A percentile compares a stretch with the other conserved stretches of the same genome.
These are phyloP conservation scores for Casuarina cunninghamiana DNA, from an alignment of 306 rosid genomes.

Conservation along the genomic window DNA sequence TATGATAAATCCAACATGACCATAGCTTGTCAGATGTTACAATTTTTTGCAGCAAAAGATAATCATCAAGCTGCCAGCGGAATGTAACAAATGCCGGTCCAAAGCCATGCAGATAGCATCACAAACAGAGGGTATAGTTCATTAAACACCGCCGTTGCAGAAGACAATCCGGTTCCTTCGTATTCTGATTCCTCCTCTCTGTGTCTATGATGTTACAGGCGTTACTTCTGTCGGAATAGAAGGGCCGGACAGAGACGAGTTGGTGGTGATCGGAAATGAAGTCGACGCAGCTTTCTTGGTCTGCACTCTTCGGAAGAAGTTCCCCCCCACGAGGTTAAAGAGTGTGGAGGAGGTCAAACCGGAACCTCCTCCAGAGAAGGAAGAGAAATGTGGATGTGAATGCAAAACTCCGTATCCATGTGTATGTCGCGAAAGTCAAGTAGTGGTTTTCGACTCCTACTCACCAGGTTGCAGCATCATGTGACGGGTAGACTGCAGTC, in stretches of 20 bases:
- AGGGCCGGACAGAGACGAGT: constrained; percentile 34
- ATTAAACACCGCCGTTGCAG: too few relatives aligned
- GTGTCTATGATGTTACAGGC: constrained; percentile 18
- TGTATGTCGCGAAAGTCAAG: not conserved
- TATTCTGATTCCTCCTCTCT: not conserved
- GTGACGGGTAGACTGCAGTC: too few relatives aligned
- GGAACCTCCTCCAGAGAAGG: not conserved
- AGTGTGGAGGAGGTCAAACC: constrained; percentile 36
- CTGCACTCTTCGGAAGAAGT: constrained; percentile 43
- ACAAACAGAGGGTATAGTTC: constrained; percentile 32
- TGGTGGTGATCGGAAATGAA: constrained; percentile 50
- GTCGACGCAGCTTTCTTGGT: constrained; percentile 50
- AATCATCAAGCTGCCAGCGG: constrained; percentile 44
- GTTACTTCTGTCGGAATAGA: constrained; percentile 37
- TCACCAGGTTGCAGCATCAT: not conserved
- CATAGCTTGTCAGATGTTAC: not conserved
- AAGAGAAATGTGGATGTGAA: not conserved
- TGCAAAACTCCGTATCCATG: not conserved
- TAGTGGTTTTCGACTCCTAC: not conserved
- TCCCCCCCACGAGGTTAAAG: constrained; percentile 40
- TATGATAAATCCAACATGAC: too few relatives aligned
- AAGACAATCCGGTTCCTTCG: too few relatives aligned
- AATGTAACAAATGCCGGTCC: constrained; percentile 34
- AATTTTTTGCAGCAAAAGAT: constrained; percentile 49
- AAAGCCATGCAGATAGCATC: constrained; percentile 44